A percentile compares a stretch with the other conserved stretches of the same genome.
Conservation (phyloP, 2,329 filamentous ascomycete genomes). For the Fusarium burgessii region DNA sequence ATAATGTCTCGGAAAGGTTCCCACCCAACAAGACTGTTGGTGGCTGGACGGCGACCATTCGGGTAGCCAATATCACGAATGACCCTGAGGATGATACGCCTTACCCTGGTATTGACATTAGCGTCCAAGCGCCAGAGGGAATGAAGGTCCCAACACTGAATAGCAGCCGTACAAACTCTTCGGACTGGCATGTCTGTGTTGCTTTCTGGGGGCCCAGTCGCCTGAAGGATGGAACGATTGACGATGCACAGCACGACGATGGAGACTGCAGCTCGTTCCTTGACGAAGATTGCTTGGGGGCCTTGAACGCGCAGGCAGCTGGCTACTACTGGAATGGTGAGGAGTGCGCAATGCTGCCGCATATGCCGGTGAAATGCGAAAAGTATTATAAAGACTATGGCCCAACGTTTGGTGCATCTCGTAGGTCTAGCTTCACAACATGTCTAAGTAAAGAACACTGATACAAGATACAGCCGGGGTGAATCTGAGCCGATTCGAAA, state of each 20-base stretch:
- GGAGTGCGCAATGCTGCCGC: background rate
- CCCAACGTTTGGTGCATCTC: background rate
- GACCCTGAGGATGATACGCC: slow-evolving; percentile 8
- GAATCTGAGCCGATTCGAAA: slow-evolving; percentile 13
- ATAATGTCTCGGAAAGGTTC: slow-evolving; percentile 13
- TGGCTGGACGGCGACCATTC: slow-evolving; percentile 19
- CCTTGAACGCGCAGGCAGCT: background rate
- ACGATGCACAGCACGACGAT: slow-evolving; percentile 18
- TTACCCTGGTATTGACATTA: slow-evolving; percentile 15
- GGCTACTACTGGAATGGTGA: background rate
- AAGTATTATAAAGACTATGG: slow-evolving; percentile 9
- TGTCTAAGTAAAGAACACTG: background rate
- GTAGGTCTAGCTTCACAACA: slow-evolving; percentile 3
- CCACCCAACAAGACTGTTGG: slow-evolving; percentile 14
- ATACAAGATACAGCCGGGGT: background rate
- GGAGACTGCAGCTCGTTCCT: slow-evolving; percentile 27
- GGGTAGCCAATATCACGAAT: slow-evolving; percentile 21
- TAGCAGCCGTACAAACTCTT: slow-evolving; percentile 4
- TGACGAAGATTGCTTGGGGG: slow-evolving; percentile 12
- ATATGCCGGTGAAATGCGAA: slow-evolving; percentile 2
- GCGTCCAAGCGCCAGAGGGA: slow-evolving; percentile 21
- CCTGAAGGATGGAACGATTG: background rate
- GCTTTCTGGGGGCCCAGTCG: slow-evolving; percentile 1
- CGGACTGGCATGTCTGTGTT: slow-evolving; percentile 15
- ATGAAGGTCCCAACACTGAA: slow-evolving; percentile 9